phyloP scores from a whole-genome alignment of 306 rosid species.

The Canavalia gladiata region DNA sequence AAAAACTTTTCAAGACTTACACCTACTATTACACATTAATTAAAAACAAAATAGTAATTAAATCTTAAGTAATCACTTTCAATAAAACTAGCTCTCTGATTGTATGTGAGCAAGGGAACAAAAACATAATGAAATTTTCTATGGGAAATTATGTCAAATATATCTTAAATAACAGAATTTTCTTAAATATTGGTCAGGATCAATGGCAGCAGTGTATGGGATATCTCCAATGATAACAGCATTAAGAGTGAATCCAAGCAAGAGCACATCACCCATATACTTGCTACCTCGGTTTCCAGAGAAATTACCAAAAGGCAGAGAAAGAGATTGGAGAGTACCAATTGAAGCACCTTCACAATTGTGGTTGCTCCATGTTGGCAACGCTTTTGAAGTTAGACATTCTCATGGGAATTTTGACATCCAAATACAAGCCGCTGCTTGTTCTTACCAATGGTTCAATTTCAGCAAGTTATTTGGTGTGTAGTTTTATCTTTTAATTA shows the following conservation, averaged over 20 bases:
- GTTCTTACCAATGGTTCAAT: slow-evolving; percentile 96
- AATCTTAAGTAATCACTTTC: slow-evolving; percentile 14
- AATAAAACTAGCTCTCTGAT: background rate
- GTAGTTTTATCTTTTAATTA: background rate
- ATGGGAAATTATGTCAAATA: background rate
- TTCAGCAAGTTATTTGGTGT: slow-evolving; percentile 80
- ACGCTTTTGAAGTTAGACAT: slow-evolving; percentile 67
- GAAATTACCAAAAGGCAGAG: slow-evolving; percentile 13
- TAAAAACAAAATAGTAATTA: background rate
- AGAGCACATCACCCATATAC: slow-evolving; percentile 72
- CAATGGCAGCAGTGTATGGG: slow-evolving; percentile 85
- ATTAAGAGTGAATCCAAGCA: slow-evolving; percentile 76
- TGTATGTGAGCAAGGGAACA: background rate
- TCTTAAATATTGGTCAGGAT: slow-evolving; percentile 61
- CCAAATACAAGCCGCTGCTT: slow-evolving; percentile 77
- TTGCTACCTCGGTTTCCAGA: slow-evolving; percentile 74
- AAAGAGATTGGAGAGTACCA: slow-evolving; percentile 78
- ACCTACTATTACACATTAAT: background rate
- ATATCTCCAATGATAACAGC: slow-evolving; percentile 91
- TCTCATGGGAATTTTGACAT: slow-evolving; percentile 60
- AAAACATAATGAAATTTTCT: background rate
- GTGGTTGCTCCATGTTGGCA: slow-evolving; percentile 90
- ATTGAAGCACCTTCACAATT: slow-evolving; percentile 82
- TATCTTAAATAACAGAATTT: background rate
- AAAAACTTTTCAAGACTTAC: background rate